Base-by-base conservation (phyloP, 371 early-diverging fungal genomes). In the Mucor plumbeus region DNA sequence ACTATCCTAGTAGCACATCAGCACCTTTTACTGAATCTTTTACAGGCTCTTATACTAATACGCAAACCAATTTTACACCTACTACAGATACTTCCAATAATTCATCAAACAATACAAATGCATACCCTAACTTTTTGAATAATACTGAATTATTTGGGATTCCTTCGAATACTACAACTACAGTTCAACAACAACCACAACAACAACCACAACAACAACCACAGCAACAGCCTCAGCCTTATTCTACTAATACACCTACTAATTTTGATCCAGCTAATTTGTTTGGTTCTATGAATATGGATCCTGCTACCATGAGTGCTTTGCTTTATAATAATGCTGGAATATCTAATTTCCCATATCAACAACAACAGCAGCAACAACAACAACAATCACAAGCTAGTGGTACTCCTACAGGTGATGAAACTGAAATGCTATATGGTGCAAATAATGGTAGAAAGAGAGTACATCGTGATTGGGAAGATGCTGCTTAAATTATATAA, bases 261-360 rank as follows among this genome's bases (percentile, higher is more conserved):
- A 63, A 54, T 21, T 69, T 74, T 61, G 75, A 72, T 54, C 67
- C 75, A 3, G 35, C 50, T 40, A 33, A 36, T 10, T 53, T 78
- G 35, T 78, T 78, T 75, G 72, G 65, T 8, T 57, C 70, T 2
- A 77, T 77, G 65, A 70, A 74, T 15, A 78, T 78, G 78, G 78
- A 78, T 64, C 76, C 76, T 31, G 73, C 76, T 4, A 65, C 76
- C 1, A 78, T 78, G 78, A 74, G 65, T 35, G 78, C 75, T 4
- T 65, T 78, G 13, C 55, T 78, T 5, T 72, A 75, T 17, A 74
- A 70, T 59, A 69, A 58, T 63, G 59, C 59, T 31, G 35, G 66
- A 26, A 55, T 48, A 7, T n/a, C 21, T 7, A 40, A 14, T 56
- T 53, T 26, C 39, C 54, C 36, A 21, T 50, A 50, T 13, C 50